A percentile compares a stretch with the other conserved stretches of the same genome.
phyloP scores from a whole-genome alignment of 73 alveolate species.

The Paramecium biaurelia region DNA sequence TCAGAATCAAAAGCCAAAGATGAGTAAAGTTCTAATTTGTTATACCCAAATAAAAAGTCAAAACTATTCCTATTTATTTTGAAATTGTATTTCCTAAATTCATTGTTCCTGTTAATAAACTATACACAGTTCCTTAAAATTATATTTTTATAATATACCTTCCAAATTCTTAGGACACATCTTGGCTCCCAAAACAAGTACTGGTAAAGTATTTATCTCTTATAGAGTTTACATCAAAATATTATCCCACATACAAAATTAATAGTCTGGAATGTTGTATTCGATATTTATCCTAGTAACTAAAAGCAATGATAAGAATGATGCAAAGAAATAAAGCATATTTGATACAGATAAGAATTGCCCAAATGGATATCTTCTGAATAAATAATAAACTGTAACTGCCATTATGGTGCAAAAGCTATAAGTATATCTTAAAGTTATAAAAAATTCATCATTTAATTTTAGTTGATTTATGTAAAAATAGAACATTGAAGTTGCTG shows the following conservation, averaged over 20 bases:
- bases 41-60: conserved; percentile 71
- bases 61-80: conserved; percentile 72
- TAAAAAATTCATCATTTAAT: conserved; percentile 70
- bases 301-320: conserved; percentile 62
- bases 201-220: conserved; percentile 78
- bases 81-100: conserved; percentile 79
- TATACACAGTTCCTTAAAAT: conserved; percentile 71
- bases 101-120: conserved; percentile 74
- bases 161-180: conserved; percentile 80
- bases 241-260: conserved; percentile 53
- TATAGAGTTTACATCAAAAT: conserved; percentile 63
- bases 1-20: neutral
- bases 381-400: conserved; percentile 67
- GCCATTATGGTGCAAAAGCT: conserved; percentile 76
- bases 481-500: conserved; percentile 60
- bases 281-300: conserved; percentile 62
- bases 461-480: conserved; percentile 47
- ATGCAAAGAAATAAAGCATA: conserved; percentile 56
- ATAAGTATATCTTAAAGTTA: conserved; percentile 70
- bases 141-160: no score
- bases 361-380: conserved; percentile 68
- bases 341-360: conserved; percentile 68
- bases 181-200: conserved; percentile 78
- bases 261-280: conserved; percentile 64
- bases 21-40: conserved; percentile 62